Conservation (phyloP, 1,139 yeast genomes). For the Scheffersomyces lignicola region DNA sequence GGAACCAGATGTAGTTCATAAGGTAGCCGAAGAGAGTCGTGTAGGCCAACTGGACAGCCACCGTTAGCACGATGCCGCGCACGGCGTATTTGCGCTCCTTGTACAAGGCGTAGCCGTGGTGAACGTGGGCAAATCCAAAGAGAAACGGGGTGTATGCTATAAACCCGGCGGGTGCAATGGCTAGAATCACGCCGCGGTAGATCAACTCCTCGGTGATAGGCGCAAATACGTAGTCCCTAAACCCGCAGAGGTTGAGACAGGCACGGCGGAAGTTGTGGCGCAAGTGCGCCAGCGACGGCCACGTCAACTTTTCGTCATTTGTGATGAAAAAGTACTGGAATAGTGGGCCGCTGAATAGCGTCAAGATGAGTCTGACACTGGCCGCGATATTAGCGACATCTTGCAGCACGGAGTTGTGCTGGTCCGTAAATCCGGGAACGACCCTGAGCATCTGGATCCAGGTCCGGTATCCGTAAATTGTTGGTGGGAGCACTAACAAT, state of each 20-base stretch:
- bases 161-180: constrained; percentile 20
- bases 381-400: constrained; percentile 26
- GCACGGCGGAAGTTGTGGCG: constrained; percentile 15
- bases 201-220: constrained; percentile 88
- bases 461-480: constrained; percentile 11
- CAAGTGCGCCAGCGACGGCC: constrained; percentile 6
- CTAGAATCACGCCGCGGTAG: constrained; percentile 63
- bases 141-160: constrained; percentile 59
- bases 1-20: constrained; percentile 32
- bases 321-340: constrained; percentile 31
- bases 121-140: constrained; percentile 91
- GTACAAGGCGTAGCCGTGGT: constrained; percentile 69
- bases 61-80: constrained; percentile 36
- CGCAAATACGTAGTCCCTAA: constrained; percentile 72
- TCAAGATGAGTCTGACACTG: constrained; percentile 31
- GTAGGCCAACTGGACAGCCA: constrained; percentile 62
- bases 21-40: constrained; percentile 80
- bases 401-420: constrained; percentile 14
- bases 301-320: constrained; percentile 6
- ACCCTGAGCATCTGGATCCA: constrained; percentile 23
- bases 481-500: constrained; percentile 29
- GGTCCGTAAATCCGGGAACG: constrained; percentile 26
- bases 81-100: constrained; percentile 23
- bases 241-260: constrained; percentile 45
- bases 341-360: constrained; percentile 63